phyloP scores from a whole-genome alignment of 169 alveolate genomes.

The Cyclospora cayetanensis region DNA sequence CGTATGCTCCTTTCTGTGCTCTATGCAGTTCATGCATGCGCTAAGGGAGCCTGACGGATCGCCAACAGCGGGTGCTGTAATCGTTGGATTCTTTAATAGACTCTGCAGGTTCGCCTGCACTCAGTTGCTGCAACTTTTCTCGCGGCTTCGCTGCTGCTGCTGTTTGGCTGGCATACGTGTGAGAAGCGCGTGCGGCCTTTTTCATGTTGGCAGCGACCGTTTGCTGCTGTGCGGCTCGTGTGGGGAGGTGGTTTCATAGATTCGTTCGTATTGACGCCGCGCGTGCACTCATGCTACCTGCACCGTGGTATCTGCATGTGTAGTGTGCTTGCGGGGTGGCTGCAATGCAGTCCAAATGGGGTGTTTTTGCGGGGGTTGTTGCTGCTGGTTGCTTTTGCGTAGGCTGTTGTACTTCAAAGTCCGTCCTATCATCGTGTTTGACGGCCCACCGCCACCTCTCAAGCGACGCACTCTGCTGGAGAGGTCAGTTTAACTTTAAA shows the following conservation, averaged over 20 bases:
- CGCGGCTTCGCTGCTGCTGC: no score
- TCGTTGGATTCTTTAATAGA: constrained; percentile 36
- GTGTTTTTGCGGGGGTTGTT: neutral
- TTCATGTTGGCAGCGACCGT: neutral
- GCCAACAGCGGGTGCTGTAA: neutral
- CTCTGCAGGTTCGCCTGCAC: neutral
- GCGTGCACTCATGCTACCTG: neutral
- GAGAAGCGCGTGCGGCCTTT: no score
- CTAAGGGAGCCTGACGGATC: constrained; percentile 42
- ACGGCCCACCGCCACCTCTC: constrained; percentile 86
- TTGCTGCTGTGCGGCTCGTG: neutral
- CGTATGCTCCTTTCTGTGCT: neutral
- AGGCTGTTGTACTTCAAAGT: constrained; percentile 83
- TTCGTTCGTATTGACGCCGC: neutral
- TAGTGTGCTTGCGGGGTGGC: neutral
- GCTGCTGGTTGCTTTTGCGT: constrained; percentile 36
- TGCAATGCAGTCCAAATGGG: neutral
- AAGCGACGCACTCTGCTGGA: constrained; percentile 79
- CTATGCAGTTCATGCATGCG: constrained; percentile 55
- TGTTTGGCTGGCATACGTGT: no score
- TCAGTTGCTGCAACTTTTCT: neutral
- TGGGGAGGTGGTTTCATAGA: neutral
- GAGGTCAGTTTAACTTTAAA: constrained; percentile 78
- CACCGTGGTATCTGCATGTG: neutral
- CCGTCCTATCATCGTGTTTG: constrained; percentile 85